These are phyloP conservation scores for Arthrobotrys iridis DNA, from an alignment of 2,329 filamentous ascomycete species.

Conservation along the genomic window DNA sequence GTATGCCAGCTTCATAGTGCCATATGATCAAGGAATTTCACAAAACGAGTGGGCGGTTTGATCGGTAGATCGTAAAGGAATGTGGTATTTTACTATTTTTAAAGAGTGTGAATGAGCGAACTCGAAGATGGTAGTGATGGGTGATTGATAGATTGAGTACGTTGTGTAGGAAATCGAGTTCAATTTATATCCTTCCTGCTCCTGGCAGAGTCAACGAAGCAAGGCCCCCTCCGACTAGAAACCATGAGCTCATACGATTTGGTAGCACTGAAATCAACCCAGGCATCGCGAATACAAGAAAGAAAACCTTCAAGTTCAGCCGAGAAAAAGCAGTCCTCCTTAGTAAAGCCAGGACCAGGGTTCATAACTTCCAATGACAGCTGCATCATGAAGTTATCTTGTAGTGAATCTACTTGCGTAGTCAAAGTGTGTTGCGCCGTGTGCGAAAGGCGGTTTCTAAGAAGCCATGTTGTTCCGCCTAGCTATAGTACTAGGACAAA, in stretches of 20 bases:
- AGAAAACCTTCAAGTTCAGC: conserved; percentile 6
- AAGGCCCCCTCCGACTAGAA: too few species aligned
- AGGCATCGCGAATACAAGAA: not conserved
- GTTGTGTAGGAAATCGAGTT: not conserved
- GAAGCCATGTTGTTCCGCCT: not conserved
- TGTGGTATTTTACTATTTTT: not conserved
- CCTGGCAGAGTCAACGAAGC: too few species aligned
- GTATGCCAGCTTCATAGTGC: conserved; percentile 31
- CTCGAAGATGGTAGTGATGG: not conserved
- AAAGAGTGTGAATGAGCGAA: not conserved
- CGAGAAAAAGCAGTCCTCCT: not conserved
- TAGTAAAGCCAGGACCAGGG: not conserved
- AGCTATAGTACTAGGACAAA: too few species aligned
- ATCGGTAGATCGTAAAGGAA: not conserved
- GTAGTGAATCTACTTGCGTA: not conserved
- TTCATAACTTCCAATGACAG: not conserved
- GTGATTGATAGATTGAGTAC: not conserved
- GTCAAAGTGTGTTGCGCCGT: not conserved
- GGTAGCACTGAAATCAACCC: not conserved
- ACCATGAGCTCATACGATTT: not conserved
- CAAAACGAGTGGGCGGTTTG: not conserved
- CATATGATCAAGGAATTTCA: not conserved
- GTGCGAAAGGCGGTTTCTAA: not conserved
- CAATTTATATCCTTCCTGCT: not conserved
- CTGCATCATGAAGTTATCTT: not conserved